A percentile compares a stretch with the other conserved stretches of the same genome.
Conservation (phyloP, 73 alveolate genomes). For the Paramecium primaurelia region DNA sequence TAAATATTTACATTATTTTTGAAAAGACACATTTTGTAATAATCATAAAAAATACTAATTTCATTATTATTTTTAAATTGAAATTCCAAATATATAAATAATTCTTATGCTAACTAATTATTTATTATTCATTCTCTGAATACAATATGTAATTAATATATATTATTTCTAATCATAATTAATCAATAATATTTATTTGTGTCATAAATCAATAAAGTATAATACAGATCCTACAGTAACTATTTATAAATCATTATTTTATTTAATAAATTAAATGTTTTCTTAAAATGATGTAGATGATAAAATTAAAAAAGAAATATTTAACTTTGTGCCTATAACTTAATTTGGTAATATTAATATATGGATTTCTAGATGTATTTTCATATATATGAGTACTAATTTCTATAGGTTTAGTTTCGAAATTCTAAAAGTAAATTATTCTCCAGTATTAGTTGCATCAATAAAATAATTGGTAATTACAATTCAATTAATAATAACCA, state of each 20-base stretch:
- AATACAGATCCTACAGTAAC: neutral
- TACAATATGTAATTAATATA: too few species aligned
- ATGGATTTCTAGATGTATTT: neutral
- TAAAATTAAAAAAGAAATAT: neutral
- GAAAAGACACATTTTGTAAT: neutral
- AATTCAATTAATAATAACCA: neutral
- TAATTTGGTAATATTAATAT: neutral
- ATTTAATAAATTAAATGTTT: neutral
- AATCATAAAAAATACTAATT: neutral
- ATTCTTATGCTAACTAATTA: neutral
- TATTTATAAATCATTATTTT: neutral
- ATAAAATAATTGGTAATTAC: neutral
- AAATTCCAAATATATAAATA: neutral
- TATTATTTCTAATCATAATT: neutral
- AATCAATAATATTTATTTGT: neutral
- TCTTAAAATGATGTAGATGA: neutral
- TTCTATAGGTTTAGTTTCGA: neutral
- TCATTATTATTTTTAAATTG: neutral
- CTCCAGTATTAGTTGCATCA: neutral
- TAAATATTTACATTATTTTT: neutral
- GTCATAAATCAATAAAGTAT: neutral
- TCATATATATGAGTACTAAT: neutral
- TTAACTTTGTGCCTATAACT: neutral
- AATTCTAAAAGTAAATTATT: neutral
- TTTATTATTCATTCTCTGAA: neutral